Base-by-base conservation (phyloP, 495 filamentous ascomycete species). In the Trichocladium uniseriatum region DNA sequence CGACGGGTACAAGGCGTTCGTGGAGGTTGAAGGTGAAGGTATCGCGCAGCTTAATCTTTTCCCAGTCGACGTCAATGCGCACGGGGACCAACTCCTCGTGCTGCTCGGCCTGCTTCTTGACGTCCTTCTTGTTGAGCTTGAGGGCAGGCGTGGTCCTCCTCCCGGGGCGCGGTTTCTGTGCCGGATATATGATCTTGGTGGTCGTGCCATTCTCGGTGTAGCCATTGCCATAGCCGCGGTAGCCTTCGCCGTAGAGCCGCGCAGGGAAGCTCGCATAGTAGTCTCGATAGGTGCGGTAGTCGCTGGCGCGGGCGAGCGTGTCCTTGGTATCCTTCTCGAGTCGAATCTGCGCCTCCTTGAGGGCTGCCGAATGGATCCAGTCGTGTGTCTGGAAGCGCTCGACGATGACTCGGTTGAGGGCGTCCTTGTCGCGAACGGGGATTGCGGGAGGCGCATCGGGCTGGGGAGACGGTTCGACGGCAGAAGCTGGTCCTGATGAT, bases 1-100 rank as follows among this genome's bases (percentile, higher is more conserved):
- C 86, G 28, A 82, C 76, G 13, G 79, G 75, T 5, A 92, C 77
- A 19, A 89, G 79, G 42, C 87, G 79, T 59, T 98, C 92, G 62
- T 95, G 87, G 43, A 98, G 79, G 64, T 97, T 98, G 87, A 89
- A 98, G 16, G 92, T 98, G 58, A 98, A 96, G 8, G 92, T 98
- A 67, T 98, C 92, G 59, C 92, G 82, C 51, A 98, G 79, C 69
- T 94, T 91, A 56, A 96, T 79, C 68, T 94, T 94, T 50, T 96
- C 90, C 77, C 83, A 89, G 56, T 98, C 94, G 38, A 97, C 87
- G 53, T 98, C 92, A 38, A 98, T 70, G 34, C 92, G 77, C 32
- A 98, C 78, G 1, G 92, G 92, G 0, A 96, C 87, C 49, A 98
- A 71, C 56, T 95, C 86, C 61, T 98, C 92, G 15, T 85, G 72